Conservation (phyloP, 2,329 filamentous ascomycete species). For the Botrytis paeoniae region DNA sequence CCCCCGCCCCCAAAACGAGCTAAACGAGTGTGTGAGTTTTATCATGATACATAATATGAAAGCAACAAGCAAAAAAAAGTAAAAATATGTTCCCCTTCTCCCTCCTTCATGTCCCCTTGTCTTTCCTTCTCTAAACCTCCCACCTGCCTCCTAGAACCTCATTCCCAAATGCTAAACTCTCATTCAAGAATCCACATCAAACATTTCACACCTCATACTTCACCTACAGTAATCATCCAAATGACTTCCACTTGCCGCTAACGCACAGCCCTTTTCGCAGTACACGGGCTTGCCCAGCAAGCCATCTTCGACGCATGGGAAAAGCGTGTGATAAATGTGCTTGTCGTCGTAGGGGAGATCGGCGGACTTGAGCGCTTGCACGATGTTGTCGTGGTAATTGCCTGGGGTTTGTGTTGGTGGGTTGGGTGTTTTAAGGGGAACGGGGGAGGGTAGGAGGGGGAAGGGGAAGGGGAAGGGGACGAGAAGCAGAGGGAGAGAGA, state of each 20-base stretch:
- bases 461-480: neutral
- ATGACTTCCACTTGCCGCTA: neutral
- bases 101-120: neutral
- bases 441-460: too few relatives aligned
- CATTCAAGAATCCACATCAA: neutral
- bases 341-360: rapidly evolving
- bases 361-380: too few relatives aligned
- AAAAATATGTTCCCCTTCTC: neutral
- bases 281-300: rapidly evolving
- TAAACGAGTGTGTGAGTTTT: neutral
- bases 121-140: neutral
- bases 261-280: too few relatives aligned
- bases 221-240: neutral
- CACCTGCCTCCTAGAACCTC: neutral
- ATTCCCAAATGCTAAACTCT: neutral
- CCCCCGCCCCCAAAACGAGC: neutral
- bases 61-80: neutral
- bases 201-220: neutral
- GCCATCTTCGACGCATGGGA: neutral
- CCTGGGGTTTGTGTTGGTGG: neutral
- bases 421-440: neutral
- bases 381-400: neutral
- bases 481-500: neutral
- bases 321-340: neutral
- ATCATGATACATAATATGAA: neutral